A percentile compares a stretch with the other conserved stretches of the same genome.
Evolutionary conservation across 805 yeast species (phyloP).

Genomic region (Candida chauliodis): DNA sequence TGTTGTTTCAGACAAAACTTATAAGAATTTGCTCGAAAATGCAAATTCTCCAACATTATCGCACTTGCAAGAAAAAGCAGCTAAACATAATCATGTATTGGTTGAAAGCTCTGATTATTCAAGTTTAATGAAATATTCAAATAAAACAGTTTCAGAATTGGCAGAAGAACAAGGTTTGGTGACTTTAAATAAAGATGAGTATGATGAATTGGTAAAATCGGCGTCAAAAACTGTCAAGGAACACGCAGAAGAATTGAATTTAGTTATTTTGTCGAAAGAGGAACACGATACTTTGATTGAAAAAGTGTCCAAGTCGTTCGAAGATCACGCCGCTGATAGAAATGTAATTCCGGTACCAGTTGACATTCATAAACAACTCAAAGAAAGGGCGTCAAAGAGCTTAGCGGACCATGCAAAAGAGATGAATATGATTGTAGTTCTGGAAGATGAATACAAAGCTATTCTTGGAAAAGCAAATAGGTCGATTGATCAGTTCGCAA

Average conservation of each 20-base stretch:
- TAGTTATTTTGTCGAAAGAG: conserved; percentile 7
- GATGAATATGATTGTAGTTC: conserved; percentile 14
- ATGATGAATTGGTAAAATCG: conserved; percentile 6
- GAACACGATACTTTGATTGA: conserved; percentile 10
- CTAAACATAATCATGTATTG: conserved; percentile 12
- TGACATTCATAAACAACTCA: conserved; percentile 6
- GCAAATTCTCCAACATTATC: conserved; percentile 24
- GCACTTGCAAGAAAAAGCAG: conserved; percentile 15
- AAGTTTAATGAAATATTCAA: conserved; percentile 15
- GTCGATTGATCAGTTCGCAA: conserved; percentile 24
- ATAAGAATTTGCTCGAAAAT: conserved; percentile 14
- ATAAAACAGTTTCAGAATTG: conserved; percentile 23
- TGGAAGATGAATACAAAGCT: conserved; percentile 12
- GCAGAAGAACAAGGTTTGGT: conserved; percentile 17
- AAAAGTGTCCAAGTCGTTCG: conserved; percentile 9
- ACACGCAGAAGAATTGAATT: conserved; percentile 18
- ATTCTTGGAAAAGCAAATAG: conserved; percentile 22
- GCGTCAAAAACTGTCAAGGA: conserved; percentile 24
- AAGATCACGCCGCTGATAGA: conserved; percentile 15
- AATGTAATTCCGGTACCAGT: conserved; percentile 5
- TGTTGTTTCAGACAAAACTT: conserved; percentile 11
- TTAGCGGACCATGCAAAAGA: conserved; percentile 8
- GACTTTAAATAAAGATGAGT: conserved; percentile 4
- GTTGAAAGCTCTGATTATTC: conserved; percentile 12
- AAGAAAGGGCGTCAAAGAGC: conserved; percentile 6